phyloP scores from a whole-genome alignment of 2,329 filamentous ascomycete species.

The Periconia macrospinosa region DNA sequence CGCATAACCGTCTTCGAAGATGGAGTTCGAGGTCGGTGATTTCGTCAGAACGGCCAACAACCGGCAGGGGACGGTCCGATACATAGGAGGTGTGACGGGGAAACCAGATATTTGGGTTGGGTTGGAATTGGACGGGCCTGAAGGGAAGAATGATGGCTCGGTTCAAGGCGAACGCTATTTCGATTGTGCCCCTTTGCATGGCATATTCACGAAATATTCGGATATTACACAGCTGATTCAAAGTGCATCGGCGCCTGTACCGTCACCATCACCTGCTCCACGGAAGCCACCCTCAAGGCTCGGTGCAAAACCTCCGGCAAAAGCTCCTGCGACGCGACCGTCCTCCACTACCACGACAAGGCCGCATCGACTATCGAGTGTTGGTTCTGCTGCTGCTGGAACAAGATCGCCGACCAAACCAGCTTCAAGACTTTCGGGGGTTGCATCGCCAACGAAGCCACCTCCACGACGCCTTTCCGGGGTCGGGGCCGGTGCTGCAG shows the following conservation, averaged over 20 bases:
- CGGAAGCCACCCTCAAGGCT: constrained; percentile 8
- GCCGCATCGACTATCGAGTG: constrained; percentile 25
- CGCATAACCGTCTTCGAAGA: constrained; percentile 3
- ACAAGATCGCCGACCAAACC: constrained; percentile 13
- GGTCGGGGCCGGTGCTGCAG: background rate
- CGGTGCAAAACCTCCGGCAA: constrained; percentile 5
- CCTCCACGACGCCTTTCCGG: background rate
- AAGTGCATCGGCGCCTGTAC: constrained; percentile 36
- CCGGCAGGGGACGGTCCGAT: constrained; percentile 76
- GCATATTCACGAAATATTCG: constrained; percentile 84
- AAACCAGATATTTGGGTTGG: constrained; percentile 85
- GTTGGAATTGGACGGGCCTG: constrained; percentile 78
- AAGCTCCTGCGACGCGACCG: constrained; percentile 16
- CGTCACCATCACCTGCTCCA: constrained; percentile 7
- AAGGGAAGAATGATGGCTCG: constrained; percentile 91
- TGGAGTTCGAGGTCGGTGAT: constrained; percentile 60
- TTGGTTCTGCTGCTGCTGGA: constrained; percentile 4
- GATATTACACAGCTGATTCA: constrained; percentile 61
- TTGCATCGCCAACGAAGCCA: background rate
- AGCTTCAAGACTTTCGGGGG: background rate
- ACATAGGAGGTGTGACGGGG: constrained; percentile 77
- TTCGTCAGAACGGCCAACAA: constrained; percentile 73
- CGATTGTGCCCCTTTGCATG: constrained; percentile 68
- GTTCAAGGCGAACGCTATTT: constrained; percentile 88
- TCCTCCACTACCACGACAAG: constrained; percentile 12